Base-by-base conservation (phyloP, 371 early-diverging fungal species). In the Actinomortierella wolfii region DNA sequence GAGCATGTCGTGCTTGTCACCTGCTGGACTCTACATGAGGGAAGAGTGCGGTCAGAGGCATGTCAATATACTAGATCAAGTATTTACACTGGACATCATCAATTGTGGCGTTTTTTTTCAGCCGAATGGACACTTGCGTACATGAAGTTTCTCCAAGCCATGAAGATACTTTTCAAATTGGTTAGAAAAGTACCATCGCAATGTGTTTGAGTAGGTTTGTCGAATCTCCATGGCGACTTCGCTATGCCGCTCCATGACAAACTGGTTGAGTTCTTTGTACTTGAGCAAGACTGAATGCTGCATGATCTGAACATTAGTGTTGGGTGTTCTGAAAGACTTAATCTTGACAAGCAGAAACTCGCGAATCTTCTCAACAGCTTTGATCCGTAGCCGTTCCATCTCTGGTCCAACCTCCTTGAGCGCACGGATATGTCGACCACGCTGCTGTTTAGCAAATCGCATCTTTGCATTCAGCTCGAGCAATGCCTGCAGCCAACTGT, bases 291-390 rank as follows among this genome's bases (percentile, higher is more conserved):
- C 85, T 1, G 90, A 92, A 67, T 92, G 91, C 68, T 97, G 97
- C 77, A 95, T 83, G 23, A 95, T 92, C 59, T 92, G 90, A 3
- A 96, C 87, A 64, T 97, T 97, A 52, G 97, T 91, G 74, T 91
- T 94, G 13, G 94, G 92, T 28, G 90, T 83, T 50, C 91, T 85
- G 50, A 97, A 80, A 0, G 88, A 83, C 54, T 94, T 90, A 59
- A 96, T 91, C 59, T 90, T 88, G 28, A 87, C 84, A 15, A 95
- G 75, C 54, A 97, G 82, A 56, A 93, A 96, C 47, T 94, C 92
- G 11, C 95, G 89, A 47, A 94, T 89, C 61, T 90, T 92, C 20
- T 88, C 85, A 2, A 92, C 83, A 3, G 95, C 86, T 78, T 88
- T 92, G 34, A 94, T 67, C 2, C 93, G 82, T 54, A 97, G 65